A percentile compares a stretch with the other conserved stretches of the same genome.
phyloP scores from a whole-genome alignment of 768 basidiomycete species.

The Butyriboletus loyo region DNA sequence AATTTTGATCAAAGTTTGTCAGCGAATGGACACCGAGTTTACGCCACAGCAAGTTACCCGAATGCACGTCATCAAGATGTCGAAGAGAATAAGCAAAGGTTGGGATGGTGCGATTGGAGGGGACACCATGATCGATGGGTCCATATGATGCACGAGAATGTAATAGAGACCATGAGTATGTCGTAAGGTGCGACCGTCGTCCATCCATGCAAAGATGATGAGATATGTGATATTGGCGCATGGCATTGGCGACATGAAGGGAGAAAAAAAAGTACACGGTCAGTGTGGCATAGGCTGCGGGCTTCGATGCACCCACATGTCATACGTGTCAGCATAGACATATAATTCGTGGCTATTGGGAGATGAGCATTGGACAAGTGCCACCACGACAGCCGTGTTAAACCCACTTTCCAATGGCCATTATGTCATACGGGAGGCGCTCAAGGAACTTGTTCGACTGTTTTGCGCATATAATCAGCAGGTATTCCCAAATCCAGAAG shows the following conservation, averaged over 20 bases:
- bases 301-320: conserved; percentile 46
- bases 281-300: neutral
- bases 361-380: neutral
- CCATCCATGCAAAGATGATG: neutral
- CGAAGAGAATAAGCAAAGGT: neutral
- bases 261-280: neutral
- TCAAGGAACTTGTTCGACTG: conserved; percentile 75
- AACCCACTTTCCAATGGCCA: conserved; percentile 80
- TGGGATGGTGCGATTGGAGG: neutral
- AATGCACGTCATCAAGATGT: neutral
- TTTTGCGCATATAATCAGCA: neutral
- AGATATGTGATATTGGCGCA: neutral
- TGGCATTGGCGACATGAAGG: neutral
- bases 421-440: conserved; percentile 76
- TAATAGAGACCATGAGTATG: neutral
- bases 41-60: neutral
- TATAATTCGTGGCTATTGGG: conserved; percentile 72
- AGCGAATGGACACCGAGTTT: neutral
- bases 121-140: conserved; percentile 11
- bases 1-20: neutral
- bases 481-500: neutral
- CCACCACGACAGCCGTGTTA: neutral
- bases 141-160: neutral
- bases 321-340: conserved; percentile 59
- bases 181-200: neutral